These are phyloP conservation scores for Fusarium redolens DNA, from an alignment of 2,329 filamentous ascomycete genomes.

Conservation along the genomic window DNA sequence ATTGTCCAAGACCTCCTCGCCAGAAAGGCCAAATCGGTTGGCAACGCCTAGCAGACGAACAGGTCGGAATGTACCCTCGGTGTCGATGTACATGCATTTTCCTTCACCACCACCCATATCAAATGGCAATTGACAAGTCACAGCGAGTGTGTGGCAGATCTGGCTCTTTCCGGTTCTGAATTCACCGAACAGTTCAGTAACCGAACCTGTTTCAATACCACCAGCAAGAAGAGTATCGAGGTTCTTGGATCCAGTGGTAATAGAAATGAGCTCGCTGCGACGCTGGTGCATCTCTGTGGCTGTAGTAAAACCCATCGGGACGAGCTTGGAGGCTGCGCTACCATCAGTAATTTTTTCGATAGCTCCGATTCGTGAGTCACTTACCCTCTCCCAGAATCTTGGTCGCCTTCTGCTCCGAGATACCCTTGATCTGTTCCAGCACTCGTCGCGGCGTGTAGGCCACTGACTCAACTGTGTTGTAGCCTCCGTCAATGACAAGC, in stretches of 20 bases:
- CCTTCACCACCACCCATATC: slow-evolving; percentile 99
- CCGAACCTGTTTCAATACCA: slow-evolving; percentile 95
- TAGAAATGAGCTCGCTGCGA: slow-evolving; percentile 95
- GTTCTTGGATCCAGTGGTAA: slow-evolving; percentile 97
- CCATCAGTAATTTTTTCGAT: slow-evolving; percentile 15
- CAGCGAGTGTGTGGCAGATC: slow-evolving; percentile 97
- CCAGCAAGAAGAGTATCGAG: slow-evolving; percentile 94
- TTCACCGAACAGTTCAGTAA: slow-evolving; percentile 98
- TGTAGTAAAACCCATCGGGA: slow-evolving; percentile 98
- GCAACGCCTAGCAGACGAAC: slow-evolving; percentile 92
- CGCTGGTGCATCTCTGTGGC: slow-evolving; percentile 99
- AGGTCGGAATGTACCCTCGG: slow-evolving; percentile 95
- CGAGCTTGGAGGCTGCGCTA: slow-evolving; percentile 85
- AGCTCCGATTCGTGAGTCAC: slow-evolving; percentile 7
- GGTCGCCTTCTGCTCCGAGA: slow-evolving; percentile 94
- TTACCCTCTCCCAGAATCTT: slow-evolving; percentile 91
- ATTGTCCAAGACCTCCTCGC: slow-evolving; percentile 97
- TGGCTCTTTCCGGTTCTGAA: slow-evolving; percentile 99
- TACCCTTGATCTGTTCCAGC: slow-evolving; percentile 96
- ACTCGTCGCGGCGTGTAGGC: slow-evolving; percentile 88
- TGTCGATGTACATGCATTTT: slow-evolving; percentile 98
- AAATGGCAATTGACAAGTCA: slow-evolving; percentile 96
- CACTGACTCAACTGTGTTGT: slow-evolving; percentile 94
- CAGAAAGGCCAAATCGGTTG: slow-evolving; percentile 92
- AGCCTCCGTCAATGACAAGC: slow-evolving; percentile 89